phyloP scores from a whole-genome alignment of 2,329 filamentous ascomycete genomes.

The Cladosporium sp. region DNA sequence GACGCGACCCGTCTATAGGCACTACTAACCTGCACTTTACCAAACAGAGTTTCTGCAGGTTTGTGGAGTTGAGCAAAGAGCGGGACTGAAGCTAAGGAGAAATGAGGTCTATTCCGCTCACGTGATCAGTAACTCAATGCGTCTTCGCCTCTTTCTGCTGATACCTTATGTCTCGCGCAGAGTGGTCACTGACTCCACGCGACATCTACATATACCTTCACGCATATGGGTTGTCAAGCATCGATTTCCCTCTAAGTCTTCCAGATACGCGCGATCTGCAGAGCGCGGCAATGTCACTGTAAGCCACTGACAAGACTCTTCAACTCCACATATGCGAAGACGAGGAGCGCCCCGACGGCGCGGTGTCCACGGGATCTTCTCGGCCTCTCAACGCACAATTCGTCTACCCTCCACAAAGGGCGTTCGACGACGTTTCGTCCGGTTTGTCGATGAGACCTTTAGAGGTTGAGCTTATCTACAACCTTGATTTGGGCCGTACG shows the following conservation, averaged over 20 bases:
- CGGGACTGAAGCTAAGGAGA: neutral
- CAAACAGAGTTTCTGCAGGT: slow-evolving; percentile 5
- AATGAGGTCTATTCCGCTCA: neutral
- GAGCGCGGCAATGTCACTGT: neutral
- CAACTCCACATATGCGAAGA: neutral
- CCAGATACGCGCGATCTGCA: no score
- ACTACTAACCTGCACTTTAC: neutral
- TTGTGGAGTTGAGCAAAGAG: neutral
- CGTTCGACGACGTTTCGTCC: no score
- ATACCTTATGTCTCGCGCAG: no score
- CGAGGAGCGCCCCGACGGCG: neutral
- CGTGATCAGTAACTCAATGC: neutral
- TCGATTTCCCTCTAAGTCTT: no score
- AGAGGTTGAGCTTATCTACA: neutral
- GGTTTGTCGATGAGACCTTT: neutral
- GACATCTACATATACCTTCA: no score
- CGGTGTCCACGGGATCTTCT: neutral
- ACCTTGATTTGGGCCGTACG: neutral
- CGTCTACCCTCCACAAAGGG: no score
- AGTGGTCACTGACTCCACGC: no score
- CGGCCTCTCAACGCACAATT: neutral
- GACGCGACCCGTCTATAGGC: no score
- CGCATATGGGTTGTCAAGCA: no score
- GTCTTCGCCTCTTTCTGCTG: no score
- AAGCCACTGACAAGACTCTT: neutral